Evolutionary conservation across 1,139 yeast species (phyloP).

Genomic region (Yamadazyma dendronema): DNA sequence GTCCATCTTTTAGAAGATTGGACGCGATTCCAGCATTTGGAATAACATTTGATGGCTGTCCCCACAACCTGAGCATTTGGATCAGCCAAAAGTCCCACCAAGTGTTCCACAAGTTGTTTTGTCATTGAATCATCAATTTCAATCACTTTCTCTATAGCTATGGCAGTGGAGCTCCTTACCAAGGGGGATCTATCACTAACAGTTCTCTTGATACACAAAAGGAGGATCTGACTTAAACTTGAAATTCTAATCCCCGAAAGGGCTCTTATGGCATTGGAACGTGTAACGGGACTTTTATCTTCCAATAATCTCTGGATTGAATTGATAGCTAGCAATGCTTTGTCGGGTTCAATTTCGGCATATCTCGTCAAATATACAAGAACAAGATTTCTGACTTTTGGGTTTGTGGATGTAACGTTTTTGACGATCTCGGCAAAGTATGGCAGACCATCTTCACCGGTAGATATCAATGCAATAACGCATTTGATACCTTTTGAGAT

Average conservation of each 20-base stretch:
- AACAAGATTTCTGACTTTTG: conserved; percentile 73
- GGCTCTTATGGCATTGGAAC: conserved; percentile 76
- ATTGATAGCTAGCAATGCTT: conserved; percentile 84
- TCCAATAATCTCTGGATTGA: conserved; percentile 82
- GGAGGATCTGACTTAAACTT: conserved; percentile 75
- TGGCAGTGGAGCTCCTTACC: conserved; percentile 79
- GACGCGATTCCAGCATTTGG: conserved; percentile 21
- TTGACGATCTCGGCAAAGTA: conserved; percentile 89
- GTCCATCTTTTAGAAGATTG: conserved; percentile 53
- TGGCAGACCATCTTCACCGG: conserved; percentile 59
- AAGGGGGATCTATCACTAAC: conserved; percentile 69
- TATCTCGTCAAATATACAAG: conserved; percentile 72
- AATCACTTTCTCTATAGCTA: conserved; percentile 69
- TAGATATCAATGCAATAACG: conserved; percentile 63
- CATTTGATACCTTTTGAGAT: conserved; percentile 73
- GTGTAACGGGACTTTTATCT: conserved; percentile 63
- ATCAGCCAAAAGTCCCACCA: conserved; percentile 62
- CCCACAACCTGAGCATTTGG: conserved; percentile 65
- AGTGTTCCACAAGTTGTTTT: conserved; percentile 46
- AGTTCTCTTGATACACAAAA: conserved; percentile 70
- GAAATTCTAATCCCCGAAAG: conserved; percentile 78
- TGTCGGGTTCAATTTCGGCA: conserved; percentile 84
- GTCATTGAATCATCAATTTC: conserved; percentile 31
- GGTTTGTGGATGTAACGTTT: conserved; percentile 71
- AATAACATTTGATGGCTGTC: conserved; percentile 60